These are phyloP conservation scores for Debaryomycetaceae sp. DNA, from an alignment of 1,139 yeast genomes.

Conservation along the genomic window DNA sequence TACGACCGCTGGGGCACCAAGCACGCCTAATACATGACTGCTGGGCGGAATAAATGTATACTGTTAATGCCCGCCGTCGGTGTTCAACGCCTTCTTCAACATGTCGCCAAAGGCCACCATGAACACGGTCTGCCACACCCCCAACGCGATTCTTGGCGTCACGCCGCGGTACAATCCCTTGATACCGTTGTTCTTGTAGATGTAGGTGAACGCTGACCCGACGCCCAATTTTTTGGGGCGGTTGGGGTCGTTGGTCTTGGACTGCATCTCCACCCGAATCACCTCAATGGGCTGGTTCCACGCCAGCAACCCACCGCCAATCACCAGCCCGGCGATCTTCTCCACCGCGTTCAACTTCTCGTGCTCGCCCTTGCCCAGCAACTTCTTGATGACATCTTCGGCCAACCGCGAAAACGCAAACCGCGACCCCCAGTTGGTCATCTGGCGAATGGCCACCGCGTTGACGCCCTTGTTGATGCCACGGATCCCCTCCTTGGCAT, in stretches of 20 bases:
- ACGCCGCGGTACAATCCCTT: conserved; percentile 95
- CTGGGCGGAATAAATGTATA: neutral
- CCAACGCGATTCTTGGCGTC: conserved; percentile 92
- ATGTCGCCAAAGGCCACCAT: conserved; percentile 99
- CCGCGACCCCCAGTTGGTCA: conserved; percentile 98
- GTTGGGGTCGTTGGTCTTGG: conserved; percentile 86
- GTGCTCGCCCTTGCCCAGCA: conserved; percentile 56
- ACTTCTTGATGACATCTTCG: conserved; percentile 71
- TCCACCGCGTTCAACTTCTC: conserved; percentile 70
- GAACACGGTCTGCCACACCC: conserved; percentile 97
- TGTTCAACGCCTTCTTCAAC: conserved; percentile 41
- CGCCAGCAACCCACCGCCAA: conserved; percentile 97
- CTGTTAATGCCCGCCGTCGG: conserved; percentile 39
- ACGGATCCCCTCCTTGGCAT: conserved; percentile 76
- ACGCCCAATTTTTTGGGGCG: conserved; percentile 91
- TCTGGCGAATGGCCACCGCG: conserved; percentile 98
- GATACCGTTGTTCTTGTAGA: conserved; percentile 76
- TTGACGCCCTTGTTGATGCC: conserved; percentile 98
- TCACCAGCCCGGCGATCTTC: conserved; percentile 78
- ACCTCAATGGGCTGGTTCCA: conserved; percentile 99
- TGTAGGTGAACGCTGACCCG: conserved; percentile 72
- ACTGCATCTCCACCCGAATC: conserved; percentile 96
- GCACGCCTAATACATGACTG: conserved; percentile 2
- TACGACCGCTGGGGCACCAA: conserved; percentile 70
- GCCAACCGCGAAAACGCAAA: conserved; percentile 91